Evolutionary conservation across 305 asterid species (phyloP).

Genomic region (Vinca major): DNA sequence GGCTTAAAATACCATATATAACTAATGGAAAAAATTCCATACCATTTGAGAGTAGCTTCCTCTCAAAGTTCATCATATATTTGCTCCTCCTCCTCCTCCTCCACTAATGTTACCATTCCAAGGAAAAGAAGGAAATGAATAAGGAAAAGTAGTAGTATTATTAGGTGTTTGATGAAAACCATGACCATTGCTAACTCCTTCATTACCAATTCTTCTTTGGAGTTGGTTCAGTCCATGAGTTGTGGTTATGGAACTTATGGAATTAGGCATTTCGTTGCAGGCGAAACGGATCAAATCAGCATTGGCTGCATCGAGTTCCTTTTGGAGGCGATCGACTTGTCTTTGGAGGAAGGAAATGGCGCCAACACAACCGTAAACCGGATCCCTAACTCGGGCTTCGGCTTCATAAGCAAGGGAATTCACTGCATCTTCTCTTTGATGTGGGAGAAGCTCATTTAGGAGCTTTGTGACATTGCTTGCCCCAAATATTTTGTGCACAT

Average conservation of each 20-base stretch:
- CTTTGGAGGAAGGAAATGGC: constrained; percentile 68
- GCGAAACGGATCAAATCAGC: constrained; percentile 50
- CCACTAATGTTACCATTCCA: constrained; percentile 40
- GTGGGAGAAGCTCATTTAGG: constrained; percentile 62
- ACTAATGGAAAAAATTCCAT: not conserved
- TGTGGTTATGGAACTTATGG: constrained; percentile 3
- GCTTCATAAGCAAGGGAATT: constrained; percentile 84
- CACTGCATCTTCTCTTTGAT: constrained; percentile 77
- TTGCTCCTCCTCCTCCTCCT: constrained; percentile 39
- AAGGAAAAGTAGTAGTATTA: constrained; percentile 8
- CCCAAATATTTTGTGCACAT: constrained; percentile 75
- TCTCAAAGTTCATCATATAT: constrained; percentile 1
- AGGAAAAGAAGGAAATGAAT: constrained; percentile 32
- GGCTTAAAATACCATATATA: not conserved
- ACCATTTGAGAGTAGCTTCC: not conserved
- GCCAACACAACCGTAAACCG: constrained; percentile 80
- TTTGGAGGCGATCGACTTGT: constrained; percentile 68
- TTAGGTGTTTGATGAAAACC: constrained; percentile 35
- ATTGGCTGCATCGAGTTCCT: constrained; percentile 69
- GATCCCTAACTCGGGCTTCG: constrained; percentile 71
- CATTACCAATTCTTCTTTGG: constrained; percentile 22
- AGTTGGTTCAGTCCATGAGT: constrained; percentile 12
- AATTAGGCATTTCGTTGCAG: constrained; percentile 25
- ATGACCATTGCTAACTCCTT: not conserved
- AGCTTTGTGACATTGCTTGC: constrained; percentile 83